Base-by-base conservation (phyloP, 805 yeast genomes). In the Candida coquimbonensis region DNA sequence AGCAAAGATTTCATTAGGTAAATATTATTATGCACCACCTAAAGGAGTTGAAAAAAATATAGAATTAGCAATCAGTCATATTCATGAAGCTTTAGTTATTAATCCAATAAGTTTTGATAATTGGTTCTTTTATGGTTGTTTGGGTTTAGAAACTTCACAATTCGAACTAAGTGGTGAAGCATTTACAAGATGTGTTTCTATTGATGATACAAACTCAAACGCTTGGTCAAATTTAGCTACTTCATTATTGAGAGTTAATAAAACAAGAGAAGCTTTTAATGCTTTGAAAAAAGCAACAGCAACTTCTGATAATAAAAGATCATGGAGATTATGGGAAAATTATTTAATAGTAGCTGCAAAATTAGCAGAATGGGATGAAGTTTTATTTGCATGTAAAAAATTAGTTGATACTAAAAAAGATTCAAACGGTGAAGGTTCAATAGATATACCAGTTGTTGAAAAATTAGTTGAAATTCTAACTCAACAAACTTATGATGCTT, bases 201-300 rank as follows among this genome's bases (percentile, higher is more conserved):
- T 90, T 35, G 96, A 89, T 61, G 95, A 86, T 24, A 74, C 81
- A 0, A 88, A 81, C 56, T 72, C 90, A 2, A 80, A 80, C 59
- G 79, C 96, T 3, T 93, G 99, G 99, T 81, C 95, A 11, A 93
- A 93, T 59, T 72, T 93, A 55, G 88, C 96, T 6, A 81, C 93
- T 11, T 81, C 96, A 0, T 72, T 87, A 45, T 66, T 89, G 36
- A 76, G 75, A 50, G 59, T 75, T 43, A 81, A 75, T 44, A 85
- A 86, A 62, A 63, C 76, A 19, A 74, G 77, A 51, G 95, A 88
- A 53, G 96, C 98, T 0, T 83, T 87, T 58, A 80, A 78, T 51
- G 96, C 99, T 1, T 69, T 91, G 54, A 80, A 83, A 57, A 80
- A 80, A 51, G 96, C 98, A 0, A 73, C 87, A 17, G 69, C 83